Evolutionary conservation across 2,329 filamentous ascomycete species (phyloP), one percentile per base, ranked within the genome.

Genomic region (Myriosclerotinia duriaeana): DNA sequence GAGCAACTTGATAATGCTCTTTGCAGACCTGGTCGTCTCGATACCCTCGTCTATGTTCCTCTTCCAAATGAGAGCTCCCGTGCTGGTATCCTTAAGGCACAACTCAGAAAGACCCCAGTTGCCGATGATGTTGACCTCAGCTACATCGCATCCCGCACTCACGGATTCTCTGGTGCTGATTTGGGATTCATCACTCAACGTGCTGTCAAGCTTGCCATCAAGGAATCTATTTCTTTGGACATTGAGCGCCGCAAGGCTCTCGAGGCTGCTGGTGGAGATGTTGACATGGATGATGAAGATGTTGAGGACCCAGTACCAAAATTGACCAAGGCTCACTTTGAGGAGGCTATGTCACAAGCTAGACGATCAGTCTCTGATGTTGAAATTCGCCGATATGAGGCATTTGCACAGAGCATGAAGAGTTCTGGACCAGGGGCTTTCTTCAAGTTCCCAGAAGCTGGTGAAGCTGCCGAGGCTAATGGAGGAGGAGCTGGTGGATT

Each of bases 101-200:
- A 99, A 84, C 91, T 99, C 71, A 92, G 96, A 82, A 99, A 99
- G 88, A 98, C 95, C 0, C 95, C 95, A 65, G 91, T 98, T 66
- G 87, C 95, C 42, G 77, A 82, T 30, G 95, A 99, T 76, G 89
- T 99, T 76, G 89, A 99, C 78, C 84, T 99, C 61, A 81, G 89
- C 69, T 98, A 88, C 85, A 98, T 99, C 77, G 94, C 95, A 65
- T 90, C 89, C 81, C 96, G 96, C 86, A 99, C 95, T 7, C 93
- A 99, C 82, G 95, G 95, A 70, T 99, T 98, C 87, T 98, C 95
- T 66, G 95, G 95, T 93, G 95, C 95, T 77, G 95, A 99, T 90
- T 86, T 99, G 78, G 95, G 95, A 70, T 99, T 98, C 84, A 93
- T 99, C 78, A 97, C 95, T 34, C 95, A 99, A 84, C 93, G 95